Evolutionary conservation across 225 moss, liverwort and hornwort species (phyloP).

Genomic region (Asterella californica): DNA sequence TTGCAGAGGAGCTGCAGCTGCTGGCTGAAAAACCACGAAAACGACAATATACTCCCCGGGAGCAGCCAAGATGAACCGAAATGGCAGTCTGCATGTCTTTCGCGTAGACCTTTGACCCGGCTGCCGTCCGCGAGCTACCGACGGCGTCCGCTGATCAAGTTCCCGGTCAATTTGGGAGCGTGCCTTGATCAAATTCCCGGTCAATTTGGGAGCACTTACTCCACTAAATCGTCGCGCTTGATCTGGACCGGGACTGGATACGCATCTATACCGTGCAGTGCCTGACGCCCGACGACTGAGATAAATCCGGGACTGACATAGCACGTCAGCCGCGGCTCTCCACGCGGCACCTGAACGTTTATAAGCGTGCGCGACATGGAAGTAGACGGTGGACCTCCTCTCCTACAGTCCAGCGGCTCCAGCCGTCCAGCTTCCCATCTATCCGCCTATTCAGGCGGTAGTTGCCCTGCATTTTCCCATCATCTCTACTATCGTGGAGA

Average conservation of each 20-base stretch:
- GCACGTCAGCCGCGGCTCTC: slow-evolving; percentile 1
- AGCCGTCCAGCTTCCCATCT: background rate
- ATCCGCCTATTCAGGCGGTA: background rate
- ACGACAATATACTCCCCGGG: background rate
- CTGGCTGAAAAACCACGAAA: too few relatives aligned
- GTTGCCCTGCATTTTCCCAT: background rate
- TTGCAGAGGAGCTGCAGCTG: too few relatives aligned
- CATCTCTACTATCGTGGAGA: background rate
- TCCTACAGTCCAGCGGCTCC: background rate
- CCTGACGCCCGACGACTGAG: background rate
- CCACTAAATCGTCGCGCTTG: too few relatives aligned
- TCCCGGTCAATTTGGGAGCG: background rate
- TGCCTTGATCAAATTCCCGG: too few relatives aligned
- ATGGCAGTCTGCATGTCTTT: too few relatives aligned
- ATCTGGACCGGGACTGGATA: too few relatives aligned
- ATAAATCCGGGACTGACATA: background rate
- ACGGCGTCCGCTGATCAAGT: background rate
- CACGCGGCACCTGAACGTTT: background rate
- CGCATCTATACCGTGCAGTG: background rate
- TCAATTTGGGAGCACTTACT: background rate
- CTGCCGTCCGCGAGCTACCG: background rate
- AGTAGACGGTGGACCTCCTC: background rate
- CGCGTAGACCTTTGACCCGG: too few relatives aligned
- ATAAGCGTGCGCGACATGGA: slow-evolving; percentile 4
- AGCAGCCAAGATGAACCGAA: too few relatives aligned